phyloP scores from a whole-genome alignment of 805 yeast genomes.

The Barnettozyma californica region DNA sequence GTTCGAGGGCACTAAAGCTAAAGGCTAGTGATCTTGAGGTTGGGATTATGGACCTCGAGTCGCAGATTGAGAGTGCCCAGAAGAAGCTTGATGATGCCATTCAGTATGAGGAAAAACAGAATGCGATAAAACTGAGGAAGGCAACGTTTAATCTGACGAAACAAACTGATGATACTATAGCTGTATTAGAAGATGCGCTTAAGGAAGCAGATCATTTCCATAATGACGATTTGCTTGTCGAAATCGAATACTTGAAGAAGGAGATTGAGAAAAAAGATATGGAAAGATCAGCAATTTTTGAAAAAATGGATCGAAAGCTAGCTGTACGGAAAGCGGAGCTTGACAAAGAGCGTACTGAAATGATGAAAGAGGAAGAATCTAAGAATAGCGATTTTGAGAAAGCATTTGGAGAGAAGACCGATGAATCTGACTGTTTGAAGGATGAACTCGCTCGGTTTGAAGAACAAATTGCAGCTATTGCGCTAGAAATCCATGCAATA shows the following conservation, averaged over 20 bases:
- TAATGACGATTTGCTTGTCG: not conserved
- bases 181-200: constrained; percentile 24
- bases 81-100: constrained; percentile 3
- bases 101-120: constrained; percentile 15
- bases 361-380: constrained; percentile 9
- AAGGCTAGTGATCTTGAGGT: constrained; percentile 15
- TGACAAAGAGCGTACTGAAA: not conserved
- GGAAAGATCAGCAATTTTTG: not conserved
- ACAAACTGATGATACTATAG: constrained; percentile 32
- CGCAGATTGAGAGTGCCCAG: constrained; percentile 7
- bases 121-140: constrained; percentile 25
- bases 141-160: constrained; percentile 24
- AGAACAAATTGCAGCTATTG: constrained; percentile 7
- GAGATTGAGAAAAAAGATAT: not conserved
- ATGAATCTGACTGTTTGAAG: constrained; percentile 20
- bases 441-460: constrained; percentile 14
- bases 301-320: constrained; percentile 1
- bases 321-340: not conserved
- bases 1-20: constrained; percentile 8
- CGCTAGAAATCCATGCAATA: constrained; percentile 1
- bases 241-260: not conserved
- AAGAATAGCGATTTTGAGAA: constrained; percentile 9
- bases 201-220: constrained; percentile 20
- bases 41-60: constrained; percentile 10
- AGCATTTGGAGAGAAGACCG: constrained; percentile 14